Percentiles rank a stretch among this genome's conserved stretches.
phyloP scores from a whole-genome alignment of 768 basidiomycete genomes.

The Trametes cingulata region DNA sequence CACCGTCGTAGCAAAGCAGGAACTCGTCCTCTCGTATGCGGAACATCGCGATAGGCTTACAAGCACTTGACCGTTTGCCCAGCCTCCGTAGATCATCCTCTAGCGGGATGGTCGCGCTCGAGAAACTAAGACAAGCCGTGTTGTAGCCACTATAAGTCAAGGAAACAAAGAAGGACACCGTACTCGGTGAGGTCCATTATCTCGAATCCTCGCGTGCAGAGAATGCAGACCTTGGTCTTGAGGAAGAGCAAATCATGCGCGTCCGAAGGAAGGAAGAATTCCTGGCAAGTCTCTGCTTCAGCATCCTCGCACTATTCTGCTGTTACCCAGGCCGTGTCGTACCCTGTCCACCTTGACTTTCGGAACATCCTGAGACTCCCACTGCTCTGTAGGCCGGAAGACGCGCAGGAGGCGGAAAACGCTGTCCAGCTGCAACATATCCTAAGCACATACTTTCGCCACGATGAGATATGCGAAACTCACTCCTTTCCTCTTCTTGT shows the following conservation, averaged over 20 bases:
- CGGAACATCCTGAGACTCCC: constrained; percentile 75
- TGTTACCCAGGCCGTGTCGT: not conserved
- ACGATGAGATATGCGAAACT: not conserved
- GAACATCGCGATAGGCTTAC: constrained; percentile 50
- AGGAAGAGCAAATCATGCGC: constrained; percentile 49
- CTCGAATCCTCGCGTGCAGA: constrained; percentile 13
- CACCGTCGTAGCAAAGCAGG: constrained; percentile 49
- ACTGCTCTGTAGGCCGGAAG: constrained; percentile 62
- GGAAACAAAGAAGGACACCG: not conserved
- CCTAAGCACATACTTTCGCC: not conserved
- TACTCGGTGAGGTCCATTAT: constrained; percentile 18
- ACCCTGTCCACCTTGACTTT: constrained; percentile 30
- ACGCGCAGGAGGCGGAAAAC: constrained; percentile 93
- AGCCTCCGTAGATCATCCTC: constrained; percentile 39
- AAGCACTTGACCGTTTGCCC: constrained; percentile 41
- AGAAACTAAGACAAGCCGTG: constrained; percentile 38
- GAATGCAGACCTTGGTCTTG: constrained; percentile 16
- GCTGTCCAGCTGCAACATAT: constrained; percentile 59
- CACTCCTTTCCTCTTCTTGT: constrained; percentile 34
- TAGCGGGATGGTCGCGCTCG: constrained; percentile 45
- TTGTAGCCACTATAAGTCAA: not conserved
- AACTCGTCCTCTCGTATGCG: constrained; percentile 51
- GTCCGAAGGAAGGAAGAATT: constrained; percentile 89
- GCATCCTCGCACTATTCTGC: not conserved
- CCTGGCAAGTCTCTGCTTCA: constrained; percentile 35